Percentiles rank a stretch among this genome's conserved stretches.
These are phyloP conservation scores for Dendryphion nanum DNA, from an alignment of 2,329 filamentous ascomycete genomes.

Conservation along the genomic window DNA sequence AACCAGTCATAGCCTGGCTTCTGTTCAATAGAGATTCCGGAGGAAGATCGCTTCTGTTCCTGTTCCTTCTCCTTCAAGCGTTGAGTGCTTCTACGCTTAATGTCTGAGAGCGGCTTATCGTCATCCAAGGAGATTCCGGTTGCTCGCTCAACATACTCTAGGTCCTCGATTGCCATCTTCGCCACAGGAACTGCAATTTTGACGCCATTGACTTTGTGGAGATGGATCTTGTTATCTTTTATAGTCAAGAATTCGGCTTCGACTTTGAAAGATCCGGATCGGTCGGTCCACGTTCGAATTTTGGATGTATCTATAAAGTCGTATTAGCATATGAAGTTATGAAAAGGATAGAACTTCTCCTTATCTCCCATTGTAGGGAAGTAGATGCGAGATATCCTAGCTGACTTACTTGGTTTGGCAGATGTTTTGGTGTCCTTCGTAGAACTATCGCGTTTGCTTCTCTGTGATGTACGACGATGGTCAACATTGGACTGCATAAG, in stretches of 20 bases:
- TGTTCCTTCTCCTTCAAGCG: constrained; percentile 57
- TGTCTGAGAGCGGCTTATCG: constrained; percentile 87
- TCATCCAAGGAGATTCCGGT: constrained; percentile 89
- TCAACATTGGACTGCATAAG: constrained; percentile 64
- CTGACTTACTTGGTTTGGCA: constrained; percentile 74
- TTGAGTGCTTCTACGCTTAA: constrained; percentile 55
- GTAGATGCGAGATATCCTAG: no score
- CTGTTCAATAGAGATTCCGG: constrained; percentile 64
- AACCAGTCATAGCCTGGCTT: constrained; percentile 95
- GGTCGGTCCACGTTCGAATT: constrained; percentile 90
- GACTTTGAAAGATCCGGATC: constrained; percentile 93
- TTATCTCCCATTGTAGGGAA: no score
- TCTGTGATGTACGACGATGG: constrained; percentile 70
- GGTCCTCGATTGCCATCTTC: constrained; percentile 94
- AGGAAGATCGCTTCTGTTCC: constrained; percentile 36
- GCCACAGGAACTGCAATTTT: constrained; percentile 94
- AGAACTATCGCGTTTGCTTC: constrained; percentile 68
- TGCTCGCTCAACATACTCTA: constrained; percentile 87
- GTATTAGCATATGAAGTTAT: constrained; percentile 1
- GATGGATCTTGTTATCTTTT: constrained; percentile 92
- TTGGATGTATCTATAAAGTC: constrained; percentile 62
- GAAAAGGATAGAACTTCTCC: not conserved
- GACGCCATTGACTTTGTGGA: constrained; percentile 96
- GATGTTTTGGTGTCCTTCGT: constrained; percentile 52
- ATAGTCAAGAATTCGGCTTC: constrained; percentile 95